Evolutionary conservation across 83 land plant genomes (phyloP).

Genomic region (Isoetes engelmannii): DNA sequence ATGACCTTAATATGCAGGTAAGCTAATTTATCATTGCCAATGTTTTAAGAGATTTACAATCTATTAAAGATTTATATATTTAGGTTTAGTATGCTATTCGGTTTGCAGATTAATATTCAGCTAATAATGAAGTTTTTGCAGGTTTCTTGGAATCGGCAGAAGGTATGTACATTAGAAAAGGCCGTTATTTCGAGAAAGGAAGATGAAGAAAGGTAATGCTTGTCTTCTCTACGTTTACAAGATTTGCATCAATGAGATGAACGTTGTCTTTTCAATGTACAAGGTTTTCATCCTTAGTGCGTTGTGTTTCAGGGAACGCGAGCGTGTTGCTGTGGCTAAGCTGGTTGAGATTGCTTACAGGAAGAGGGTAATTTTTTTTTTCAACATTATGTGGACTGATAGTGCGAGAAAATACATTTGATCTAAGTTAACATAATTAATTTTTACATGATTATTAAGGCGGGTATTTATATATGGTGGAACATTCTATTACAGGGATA

Average conservation of each 20-base stretch:
- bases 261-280: too few relatives aligned
- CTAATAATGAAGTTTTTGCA: conserved; percentile 14
- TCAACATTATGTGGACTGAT: neutral
- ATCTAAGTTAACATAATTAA: neutral
- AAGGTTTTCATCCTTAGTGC: neutral
- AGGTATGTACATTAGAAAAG: conserved; percentile 26
- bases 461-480: conserved; percentile 14
- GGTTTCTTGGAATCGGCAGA: conserved; percentile 36
- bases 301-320: conserved; percentile 51
- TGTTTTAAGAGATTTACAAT: neutral
- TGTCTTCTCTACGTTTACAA: too few relatives aligned
- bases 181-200: conserved; percentile 29
- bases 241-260: too few relatives aligned
- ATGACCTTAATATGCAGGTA: conserved; percentile 53
- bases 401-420: neutral
- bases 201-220: conserved; percentile 35
- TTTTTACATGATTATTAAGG: neutral
- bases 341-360: conserved; percentile 69
- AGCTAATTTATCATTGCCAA: neutral
- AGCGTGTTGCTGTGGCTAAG: conserved; percentile 60
- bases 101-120: neutral
- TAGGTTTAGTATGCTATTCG: conserved; percentile 2
- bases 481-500: conserved; percentile 33
- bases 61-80: conserved; percentile 1
- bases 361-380: conserved; percentile 17